phyloP scores from a whole-genome alignment of 164 flowering plant species.

The Echeveria elegans region DNA sequence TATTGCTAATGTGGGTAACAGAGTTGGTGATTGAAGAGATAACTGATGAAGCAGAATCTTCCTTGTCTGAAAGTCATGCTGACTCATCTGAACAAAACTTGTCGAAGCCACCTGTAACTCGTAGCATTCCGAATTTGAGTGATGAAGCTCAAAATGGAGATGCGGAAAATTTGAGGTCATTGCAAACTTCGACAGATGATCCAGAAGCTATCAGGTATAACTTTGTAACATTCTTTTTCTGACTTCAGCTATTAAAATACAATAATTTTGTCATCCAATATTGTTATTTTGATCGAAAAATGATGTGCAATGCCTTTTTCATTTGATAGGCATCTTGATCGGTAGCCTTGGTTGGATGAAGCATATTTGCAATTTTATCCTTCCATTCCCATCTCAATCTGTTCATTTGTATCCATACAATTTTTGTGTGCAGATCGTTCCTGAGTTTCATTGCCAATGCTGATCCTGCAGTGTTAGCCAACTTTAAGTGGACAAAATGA shows the following conservation, averaged over 20 bases:
- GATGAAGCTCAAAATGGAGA: constrained; percentile 13
- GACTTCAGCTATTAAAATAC: background rate
- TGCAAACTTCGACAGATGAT: constrained; percentile 48
- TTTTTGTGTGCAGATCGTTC: constrained; percentile 47
- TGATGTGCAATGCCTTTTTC: too few species aligned
- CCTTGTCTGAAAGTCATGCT: constrained; percentile 20
- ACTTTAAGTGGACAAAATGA: constrained; percentile 44
- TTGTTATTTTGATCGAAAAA: too few species aligned
- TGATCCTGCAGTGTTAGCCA: constrained; percentile 57
- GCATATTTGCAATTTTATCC: background rate
- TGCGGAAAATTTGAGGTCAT: constrained; percentile 24
- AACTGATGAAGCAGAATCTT: constrained; percentile 44
- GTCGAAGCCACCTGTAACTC: constrained; percentile 25
- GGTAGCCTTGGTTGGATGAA: background rate
- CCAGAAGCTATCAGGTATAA: constrained; percentile 80
- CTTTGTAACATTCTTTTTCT: background rate
- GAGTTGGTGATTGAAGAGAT: constrained; percentile 89
- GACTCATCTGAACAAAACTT: constrained; percentile 21
- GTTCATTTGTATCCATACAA: background rate
- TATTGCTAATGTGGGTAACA: constrained; percentile 15
- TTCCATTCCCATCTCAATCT: background rate
- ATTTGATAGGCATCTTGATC: background rate
- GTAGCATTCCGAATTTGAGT: too few species aligned
- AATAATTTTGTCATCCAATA: background rate
- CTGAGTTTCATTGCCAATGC: constrained; percentile 64